These are phyloP conservation scores for Colletotrichum endophyticum DNA, from an alignment of 2,329 filamentous ascomycete genomes.

Conservation along the genomic window DNA sequence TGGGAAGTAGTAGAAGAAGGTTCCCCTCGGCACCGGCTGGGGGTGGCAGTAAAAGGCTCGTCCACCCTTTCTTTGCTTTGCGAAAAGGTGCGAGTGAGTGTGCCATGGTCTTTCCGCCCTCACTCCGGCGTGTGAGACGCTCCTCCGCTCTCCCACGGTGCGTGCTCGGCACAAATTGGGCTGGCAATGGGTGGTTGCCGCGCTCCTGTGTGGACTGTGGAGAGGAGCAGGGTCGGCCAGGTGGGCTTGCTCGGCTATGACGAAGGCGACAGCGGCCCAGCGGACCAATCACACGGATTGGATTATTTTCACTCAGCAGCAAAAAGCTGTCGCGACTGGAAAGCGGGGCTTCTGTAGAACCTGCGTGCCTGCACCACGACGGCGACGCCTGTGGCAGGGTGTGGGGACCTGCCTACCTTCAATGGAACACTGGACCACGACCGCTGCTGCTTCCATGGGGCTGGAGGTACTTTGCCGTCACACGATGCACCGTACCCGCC, in stretches of 20 bases:
- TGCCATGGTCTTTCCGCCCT: not conserved
- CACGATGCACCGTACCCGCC: not conserved
- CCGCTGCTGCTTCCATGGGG: not conserved
- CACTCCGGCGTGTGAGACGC: not conserved
- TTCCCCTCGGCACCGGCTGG: not conserved
- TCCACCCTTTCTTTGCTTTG: not conserved
- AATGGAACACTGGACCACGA: not conserved
- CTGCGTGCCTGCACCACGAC: not conserved
- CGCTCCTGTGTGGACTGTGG: slow-evolving; percentile 13
- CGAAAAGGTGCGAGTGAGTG: not conserved
- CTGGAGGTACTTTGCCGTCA: not conserved
- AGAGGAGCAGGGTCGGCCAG: slow-evolving; percentile 8
- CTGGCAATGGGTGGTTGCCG: slow-evolving; percentile 3
- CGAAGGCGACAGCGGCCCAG: slow-evolving; percentile 22
- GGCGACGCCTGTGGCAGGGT: not conserved
- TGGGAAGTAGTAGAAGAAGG: slow-evolving; percentile 16
- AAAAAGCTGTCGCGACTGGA: slow-evolving; percentile 7
- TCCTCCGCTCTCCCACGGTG: not conserved
- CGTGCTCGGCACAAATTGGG: slow-evolving; percentile 11
- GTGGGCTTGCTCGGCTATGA: slow-evolving; percentile 24
- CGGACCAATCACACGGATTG: slow-evolving; percentile 17
- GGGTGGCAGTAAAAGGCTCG: slow-evolving; percentile 9
- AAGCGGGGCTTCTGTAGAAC: slow-evolving; percentile 1
- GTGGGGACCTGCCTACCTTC: not conserved
- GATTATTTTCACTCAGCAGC: slow-evolving; percentile 23